phyloP scores from a whole-genome alignment of 2,329 filamentous ascomycete genomes.

The Fusarium camptoceras region DNA sequence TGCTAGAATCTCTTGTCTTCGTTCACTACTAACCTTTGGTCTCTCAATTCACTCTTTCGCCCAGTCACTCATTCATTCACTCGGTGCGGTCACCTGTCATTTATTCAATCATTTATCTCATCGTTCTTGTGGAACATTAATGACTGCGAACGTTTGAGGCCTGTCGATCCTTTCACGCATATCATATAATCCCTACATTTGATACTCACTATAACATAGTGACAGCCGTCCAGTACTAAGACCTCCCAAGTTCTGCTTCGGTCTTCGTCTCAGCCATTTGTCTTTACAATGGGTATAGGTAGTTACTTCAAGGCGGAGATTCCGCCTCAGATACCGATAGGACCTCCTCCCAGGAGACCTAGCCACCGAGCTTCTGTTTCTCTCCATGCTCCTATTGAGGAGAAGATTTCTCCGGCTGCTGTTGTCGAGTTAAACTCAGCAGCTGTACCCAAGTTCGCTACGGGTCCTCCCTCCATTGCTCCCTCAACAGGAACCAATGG shows the following conservation, averaged over 20 bases:
- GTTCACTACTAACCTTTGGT: conserved; percentile 17
- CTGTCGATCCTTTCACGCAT: conserved; percentile 23
- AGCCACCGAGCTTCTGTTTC: conserved; percentile 40
- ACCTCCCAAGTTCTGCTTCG: neutral
- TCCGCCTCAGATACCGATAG: conserved; percentile 27
- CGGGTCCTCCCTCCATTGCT: conserved; percentile 66
- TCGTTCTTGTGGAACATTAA: conserved; percentile 14
- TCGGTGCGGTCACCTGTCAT: conserved; percentile 10
- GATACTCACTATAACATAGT: neutral
- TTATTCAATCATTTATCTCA: conserved; percentile 22
- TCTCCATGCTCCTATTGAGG: conserved; percentile 47
- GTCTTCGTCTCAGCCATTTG: neutral
- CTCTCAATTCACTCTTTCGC: conserved; percentile 19
- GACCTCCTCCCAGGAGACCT: conserved; percentile 29
- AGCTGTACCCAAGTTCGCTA: conserved; percentile 58
- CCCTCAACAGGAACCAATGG: conserved; percentile 60
- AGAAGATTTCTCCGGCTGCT: conserved; percentile 53
- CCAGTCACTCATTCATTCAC: conserved; percentile 13
- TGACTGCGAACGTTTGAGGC: conserved; percentile 14
- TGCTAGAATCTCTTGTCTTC: conserved; percentile 5
- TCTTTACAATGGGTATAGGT: conserved; percentile 66
- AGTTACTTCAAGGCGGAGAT: conserved; percentile 70
- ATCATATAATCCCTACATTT: neutral
- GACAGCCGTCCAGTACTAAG: neutral
- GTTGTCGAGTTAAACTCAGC: conserved; percentile 63